Evolutionary conservation across 768 basidiomycete species (phyloP).

Genomic region (Sporobolomyces pararoseus): DNA sequence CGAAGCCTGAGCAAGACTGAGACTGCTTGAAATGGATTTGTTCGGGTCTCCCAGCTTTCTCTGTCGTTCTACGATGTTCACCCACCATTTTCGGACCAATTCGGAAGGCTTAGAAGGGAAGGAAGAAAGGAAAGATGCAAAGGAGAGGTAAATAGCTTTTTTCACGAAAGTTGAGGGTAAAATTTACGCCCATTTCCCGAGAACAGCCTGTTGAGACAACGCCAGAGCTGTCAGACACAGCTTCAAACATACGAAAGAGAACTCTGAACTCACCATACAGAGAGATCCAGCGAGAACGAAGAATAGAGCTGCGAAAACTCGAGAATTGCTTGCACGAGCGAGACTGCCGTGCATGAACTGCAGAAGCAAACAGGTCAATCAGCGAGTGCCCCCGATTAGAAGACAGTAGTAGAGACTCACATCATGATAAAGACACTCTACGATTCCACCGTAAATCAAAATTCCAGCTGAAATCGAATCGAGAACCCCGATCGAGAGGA

Average conservation of each 20-base stretch:
- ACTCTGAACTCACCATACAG: constrained; percentile 23
- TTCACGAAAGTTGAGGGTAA: too few relatives aligned
- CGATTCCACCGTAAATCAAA: constrained; percentile 45
- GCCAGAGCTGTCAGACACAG: too few relatives aligned
- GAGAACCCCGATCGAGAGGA: constrained; percentile 48
- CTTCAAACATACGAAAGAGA: too few relatives aligned
- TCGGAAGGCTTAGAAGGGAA: too few relatives aligned
- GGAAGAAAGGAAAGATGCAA: too few relatives aligned
- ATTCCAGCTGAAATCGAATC: constrained; percentile 48
- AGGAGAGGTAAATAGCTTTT: too few relatives aligned
- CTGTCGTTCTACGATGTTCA: too few relatives aligned
- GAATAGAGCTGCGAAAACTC: constrained; percentile 15
- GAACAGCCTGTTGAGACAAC: constrained; percentile 6
- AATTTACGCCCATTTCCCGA: constrained; percentile 36
- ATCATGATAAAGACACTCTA: constrained; percentile 39
- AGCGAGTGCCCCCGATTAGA: not conserved
- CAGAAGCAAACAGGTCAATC: not conserved
- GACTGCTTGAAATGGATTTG: too few relatives aligned
- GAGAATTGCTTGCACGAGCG: not conserved
- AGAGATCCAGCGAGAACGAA: constrained; percentile 32
- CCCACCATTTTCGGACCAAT: too few relatives aligned
- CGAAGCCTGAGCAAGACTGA: too few relatives aligned
- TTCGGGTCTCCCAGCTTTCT: too few relatives aligned
- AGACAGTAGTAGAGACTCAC: constrained; percentile 5
- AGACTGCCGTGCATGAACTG: constrained; percentile 42